phyloP scores from a whole-genome alignment of 2,329 filamentous ascomycete species.

The Hansfordia pulvinata region DNA sequence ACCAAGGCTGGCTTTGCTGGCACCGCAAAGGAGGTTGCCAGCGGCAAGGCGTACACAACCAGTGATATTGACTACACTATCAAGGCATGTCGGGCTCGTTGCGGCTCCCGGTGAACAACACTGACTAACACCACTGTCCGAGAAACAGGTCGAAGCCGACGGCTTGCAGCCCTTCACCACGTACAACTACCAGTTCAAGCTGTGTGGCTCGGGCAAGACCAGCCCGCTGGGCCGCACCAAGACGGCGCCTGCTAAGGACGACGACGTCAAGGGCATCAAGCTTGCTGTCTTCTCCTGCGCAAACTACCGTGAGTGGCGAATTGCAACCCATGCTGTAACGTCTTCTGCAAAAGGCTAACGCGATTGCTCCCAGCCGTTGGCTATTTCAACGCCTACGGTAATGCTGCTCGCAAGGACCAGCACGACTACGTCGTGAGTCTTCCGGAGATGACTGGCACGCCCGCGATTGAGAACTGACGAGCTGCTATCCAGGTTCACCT shows the following conservation, averaged over 20 bases:
- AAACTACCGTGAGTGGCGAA: constrained; percentile 15
- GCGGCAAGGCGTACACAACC: constrained; percentile 52
- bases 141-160: constrained; percentile 42
- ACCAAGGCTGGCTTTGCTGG: too few species aligned
- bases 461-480: neutral
- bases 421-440: constrained; percentile 30
- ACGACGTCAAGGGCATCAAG: constrained; percentile 13
- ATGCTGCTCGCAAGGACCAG: constrained; percentile 25
- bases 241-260: constrained; percentile 16
- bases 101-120: too few species aligned
- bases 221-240: constrained; percentile 19
- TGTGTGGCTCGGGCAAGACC: constrained; percentile 16
- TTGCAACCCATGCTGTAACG: neutral
- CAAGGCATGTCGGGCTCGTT: constrained; percentile 32
- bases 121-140: too few species aligned
- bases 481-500: constrained; percentile 12
- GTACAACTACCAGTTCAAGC: constrained; percentile 19
- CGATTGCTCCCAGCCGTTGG: constrained; percentile 19
- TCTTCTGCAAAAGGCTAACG: constrained; percentile 2
- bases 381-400: constrained; percentile 33
- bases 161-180: constrained; percentile 16
- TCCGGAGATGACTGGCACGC: neutral
- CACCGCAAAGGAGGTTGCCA: constrained; percentile 31
- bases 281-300: constrained; percentile 20
- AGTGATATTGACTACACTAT: constrained; percentile 66